Base-by-base conservation (phyloP, 352 stramenopile genomes). In the Pythium apleroticum region DNA sequence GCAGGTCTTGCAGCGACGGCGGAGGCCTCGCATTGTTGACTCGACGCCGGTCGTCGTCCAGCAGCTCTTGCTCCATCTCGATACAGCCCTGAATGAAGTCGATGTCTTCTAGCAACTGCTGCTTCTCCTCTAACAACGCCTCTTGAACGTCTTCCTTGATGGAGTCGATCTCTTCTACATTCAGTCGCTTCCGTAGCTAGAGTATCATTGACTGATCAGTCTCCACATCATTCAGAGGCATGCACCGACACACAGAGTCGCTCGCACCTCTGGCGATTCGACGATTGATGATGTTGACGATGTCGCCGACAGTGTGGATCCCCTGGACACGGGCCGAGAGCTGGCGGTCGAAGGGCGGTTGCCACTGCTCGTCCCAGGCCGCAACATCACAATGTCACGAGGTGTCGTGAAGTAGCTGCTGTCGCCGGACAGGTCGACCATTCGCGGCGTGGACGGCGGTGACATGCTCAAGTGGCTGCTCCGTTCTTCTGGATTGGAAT, bases 11-110 rank as follows among this genome's bases (percentile, higher is more conserved):
- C 4, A 92, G 52, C 3, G 85, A 78, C 17, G 85, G 85, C 20
- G 77, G 74, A 12, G 77, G 63, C 10, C 39, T 41, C 9, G 78
- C 77, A 1, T 61, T 65, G 1, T 25, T 12, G 30, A 88, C 73
- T 33, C 81, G 77, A 24, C 78, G 68, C 49, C 77, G 73, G 50
- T 94, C 85, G 24, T 91, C 83, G 35, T 92, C 83, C 24, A 94
- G 83, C 17, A 94, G 68, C 61, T 92, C 85, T 50, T 94, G 81
- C 54, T 94, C 85, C 85, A 94, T 94, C 68, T 94, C 85, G 20
- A 94, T 73, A 52, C 85, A 94, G 25, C 81, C 85, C 76, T 94
- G 85, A 12, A 92, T 88, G 61, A 94, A 94, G 25, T 94, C 85
- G 19, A 94, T 90, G 57, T 94, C 85, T 66, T 92, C 85, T 8